Base-by-base conservation (phyloP, 2,329 filamentous ascomycete species). In the Polytolypa hystricis region DNA sequence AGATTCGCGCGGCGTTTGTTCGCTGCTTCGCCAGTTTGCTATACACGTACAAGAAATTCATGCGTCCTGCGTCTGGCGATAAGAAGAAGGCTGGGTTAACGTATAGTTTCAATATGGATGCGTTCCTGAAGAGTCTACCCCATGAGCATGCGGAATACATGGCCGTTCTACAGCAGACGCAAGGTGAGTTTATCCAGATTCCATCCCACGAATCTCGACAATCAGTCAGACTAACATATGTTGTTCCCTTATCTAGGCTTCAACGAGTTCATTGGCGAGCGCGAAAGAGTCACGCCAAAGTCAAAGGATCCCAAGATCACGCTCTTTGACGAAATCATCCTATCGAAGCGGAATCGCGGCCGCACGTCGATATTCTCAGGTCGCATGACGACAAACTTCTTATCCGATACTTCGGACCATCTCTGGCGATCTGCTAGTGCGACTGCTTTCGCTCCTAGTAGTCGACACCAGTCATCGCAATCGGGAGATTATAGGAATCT, bases 21-120 rank as follows among this genome's bases (percentile, higher is more conserved):
- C 67, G 77, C 49, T 80, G 75, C 56, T 80, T 81, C 47, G 77
- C 77, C 20, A 79, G 75, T 47, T 60, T 81, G 39, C 67, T 81
- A 44, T 81, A 80, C 56, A 81, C 77, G 0, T 81, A 81, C 51
- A 72, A 78, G 38, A 73, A 74, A 46, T 79, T 70, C 50, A 64
- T 81, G 42, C 56, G 67, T 15, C 71, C 74, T 4, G 69, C 77
- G 11, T 69, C 61, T 7, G 69, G 71, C 16, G 73, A 78, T 35
- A 71, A 74, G 46, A 76, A 74, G 53, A 79, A 77, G 50, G 63
- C 69, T 8, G 77, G 76, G 2, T 58, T 79, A 54, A 58, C 71
- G 16, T 79, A 79, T 48, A 66, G 67, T 40, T 81, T 81, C 60
- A 77, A 79, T 52, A 73, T 77, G 66, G 74, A 80, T 30, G 71